Evolutionary conservation across 2,329 filamentous ascomycete genomes (phyloP).

Genomic region (Fusarium tricinctum): DNA sequence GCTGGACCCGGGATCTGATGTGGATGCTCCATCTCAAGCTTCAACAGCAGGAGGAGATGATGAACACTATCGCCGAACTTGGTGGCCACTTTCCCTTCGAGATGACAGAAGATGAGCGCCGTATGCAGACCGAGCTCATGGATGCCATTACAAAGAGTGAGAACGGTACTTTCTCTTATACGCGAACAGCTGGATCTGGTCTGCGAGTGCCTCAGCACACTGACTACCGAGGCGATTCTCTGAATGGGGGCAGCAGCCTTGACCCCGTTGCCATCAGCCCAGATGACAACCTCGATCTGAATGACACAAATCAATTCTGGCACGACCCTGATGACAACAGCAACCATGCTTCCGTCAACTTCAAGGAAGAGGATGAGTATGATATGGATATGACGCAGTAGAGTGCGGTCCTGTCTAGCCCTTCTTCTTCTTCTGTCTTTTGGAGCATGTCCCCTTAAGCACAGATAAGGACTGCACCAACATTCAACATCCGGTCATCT

Average conservation of each 20-base stretch:
- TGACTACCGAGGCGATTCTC: constrained; percentile 85
- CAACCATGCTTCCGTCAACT: constrained; percentile 75
- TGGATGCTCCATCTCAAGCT: constrained; percentile 94
- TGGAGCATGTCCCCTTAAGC: constrained; percentile 3
- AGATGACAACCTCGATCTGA: constrained; percentile 62
- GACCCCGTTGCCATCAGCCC: constrained; percentile 57
- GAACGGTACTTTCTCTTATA: constrained; percentile 82
- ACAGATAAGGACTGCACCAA: background rate
- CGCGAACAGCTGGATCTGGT: constrained; percentile 84
- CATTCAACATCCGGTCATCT: background rate
- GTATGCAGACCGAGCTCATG: constrained; percentile 94
- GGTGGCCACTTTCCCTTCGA: constrained; percentile 85
- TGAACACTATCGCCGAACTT: constrained; percentile 78
- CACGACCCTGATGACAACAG: constrained; percentile 79
- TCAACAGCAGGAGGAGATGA: constrained; percentile 89
- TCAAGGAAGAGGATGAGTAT: constrained; percentile 97
- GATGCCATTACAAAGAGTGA: constrained; percentile 89
- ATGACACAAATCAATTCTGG: constrained; percentile 71
- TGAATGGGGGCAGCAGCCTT: constrained; percentile 61
- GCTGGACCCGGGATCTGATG: constrained; percentile 98
- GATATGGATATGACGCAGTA: constrained; percentile 78
- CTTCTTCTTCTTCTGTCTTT: constrained; percentile 10
- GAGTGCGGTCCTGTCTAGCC: constrained; percentile 11
- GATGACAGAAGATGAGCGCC: constrained; percentile 89
- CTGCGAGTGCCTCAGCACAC: constrained; percentile 94